Evolutionary conservation across 108 stramenopile genomes (phyloP).

Genomic region (Stephanodiscus minutulus): DNA sequence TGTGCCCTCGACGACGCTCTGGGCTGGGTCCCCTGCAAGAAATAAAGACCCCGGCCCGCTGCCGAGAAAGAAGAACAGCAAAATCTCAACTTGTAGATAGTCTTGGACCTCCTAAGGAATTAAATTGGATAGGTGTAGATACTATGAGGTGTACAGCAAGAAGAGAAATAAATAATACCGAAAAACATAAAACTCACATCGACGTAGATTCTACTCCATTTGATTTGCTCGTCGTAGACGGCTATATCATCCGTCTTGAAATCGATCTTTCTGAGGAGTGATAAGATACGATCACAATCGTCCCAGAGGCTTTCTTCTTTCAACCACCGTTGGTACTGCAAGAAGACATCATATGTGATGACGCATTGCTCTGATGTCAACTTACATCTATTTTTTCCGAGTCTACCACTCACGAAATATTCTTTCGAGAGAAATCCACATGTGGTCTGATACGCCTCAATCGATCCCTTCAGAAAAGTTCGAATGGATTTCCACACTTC

Average conservation of each 20-base stretch:
- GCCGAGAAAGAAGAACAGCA: slow-evolving; percentile 52
- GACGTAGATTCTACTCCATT: slow-evolving; percentile 18
- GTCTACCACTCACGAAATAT: slow-evolving; percentile 39
- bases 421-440: slow-evolving; percentile 31
- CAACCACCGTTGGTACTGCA: slow-evolving; percentile 43
- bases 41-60: slow-evolving; percentile 41
- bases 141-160: not conserved
- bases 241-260: not conserved
- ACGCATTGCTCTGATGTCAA: slow-evolving; percentile 32
- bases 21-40: slow-evolving; percentile 67
- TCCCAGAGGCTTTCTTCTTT: slow-evolving; percentile 51
- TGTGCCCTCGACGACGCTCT: slow-evolving; percentile 61
- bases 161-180: not conserved
- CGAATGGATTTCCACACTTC: slow-evolving; percentile 62
- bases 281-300: slow-evolving; percentile 51
- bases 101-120: slow-evolving; percentile 51
- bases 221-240: slow-evolving; percentile 4
- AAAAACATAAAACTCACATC: slow-evolving; percentile 12
- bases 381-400: slow-evolving; percentile 55
- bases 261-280: slow-evolving; percentile 13
- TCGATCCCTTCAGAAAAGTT: slow-evolving; percentile 66
- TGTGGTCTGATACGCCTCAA: slow-evolving; percentile 49
- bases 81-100: slow-evolving; percentile 57
- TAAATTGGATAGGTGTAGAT: no score
- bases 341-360: slow-evolving; percentile 43